A percentile compares a stretch with the other conserved stretches of the same genome.
phyloP scores from a whole-genome alignment of 306 rosid genomes.

The Geum urbanum region DNA sequence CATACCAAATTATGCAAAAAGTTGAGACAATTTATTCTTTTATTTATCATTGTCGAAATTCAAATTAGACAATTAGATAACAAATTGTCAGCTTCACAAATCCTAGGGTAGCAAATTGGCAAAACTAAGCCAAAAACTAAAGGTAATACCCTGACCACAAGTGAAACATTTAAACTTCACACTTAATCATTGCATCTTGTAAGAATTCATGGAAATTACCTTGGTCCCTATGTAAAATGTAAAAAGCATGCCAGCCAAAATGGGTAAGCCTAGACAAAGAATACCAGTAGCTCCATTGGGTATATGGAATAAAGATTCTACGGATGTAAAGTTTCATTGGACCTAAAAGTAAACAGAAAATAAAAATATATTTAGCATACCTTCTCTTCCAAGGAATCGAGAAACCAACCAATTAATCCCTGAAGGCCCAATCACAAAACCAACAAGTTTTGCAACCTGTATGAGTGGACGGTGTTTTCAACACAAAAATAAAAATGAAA shows the following conservation, averaged over 20 bases:
- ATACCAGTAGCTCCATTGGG: constrained; percentile 7
- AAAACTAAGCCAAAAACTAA: too few relatives aligned
- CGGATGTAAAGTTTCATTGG: neutral
- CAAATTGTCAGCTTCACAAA: too few relatives aligned
- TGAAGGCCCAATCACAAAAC: constrained; percentile 80
- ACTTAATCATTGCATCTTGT: neutral
- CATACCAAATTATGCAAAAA: too few relatives aligned
- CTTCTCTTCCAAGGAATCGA: constrained; percentile 63
- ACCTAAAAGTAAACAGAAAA: neutral
- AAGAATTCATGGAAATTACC: constrained; percentile 38
- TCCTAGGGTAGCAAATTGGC: too few relatives aligned
- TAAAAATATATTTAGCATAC: constrained; percentile 30
- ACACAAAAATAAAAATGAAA: too few relatives aligned
- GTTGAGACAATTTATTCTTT: too few relatives aligned
- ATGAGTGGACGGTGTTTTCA: neutral
- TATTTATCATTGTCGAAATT: too few relatives aligned
- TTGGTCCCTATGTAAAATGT: constrained; percentile 86
- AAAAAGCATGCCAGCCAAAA: constrained; percentile 67
- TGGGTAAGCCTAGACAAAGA: constrained; percentile 60
- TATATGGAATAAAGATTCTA: constrained; percentile 5
- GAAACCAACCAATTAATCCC: constrained; percentile 74
- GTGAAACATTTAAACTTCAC: too few relatives aligned
- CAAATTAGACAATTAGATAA: too few relatives aligned
- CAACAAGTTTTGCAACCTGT: constrained; percentile 91
- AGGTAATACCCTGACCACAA: too few relatives aligned